phyloP scores from a whole-genome alignment of 2,329 filamentous ascomycete species.

The Tolypocladium tundrense region DNA sequence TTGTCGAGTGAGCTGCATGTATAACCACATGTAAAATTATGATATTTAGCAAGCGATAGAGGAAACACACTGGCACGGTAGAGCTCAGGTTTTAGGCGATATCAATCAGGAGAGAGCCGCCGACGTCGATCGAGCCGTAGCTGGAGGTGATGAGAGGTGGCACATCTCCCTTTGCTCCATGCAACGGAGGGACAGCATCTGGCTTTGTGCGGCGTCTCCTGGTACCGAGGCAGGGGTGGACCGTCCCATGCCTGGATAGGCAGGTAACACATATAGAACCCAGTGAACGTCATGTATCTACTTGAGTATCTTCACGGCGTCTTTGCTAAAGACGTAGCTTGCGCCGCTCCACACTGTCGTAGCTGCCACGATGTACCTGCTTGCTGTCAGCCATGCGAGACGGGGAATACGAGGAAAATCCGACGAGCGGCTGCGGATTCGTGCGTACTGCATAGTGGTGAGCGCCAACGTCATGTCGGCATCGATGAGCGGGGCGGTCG shows the following conservation, averaged over 20 bases:
- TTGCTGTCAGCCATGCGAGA: neutral
- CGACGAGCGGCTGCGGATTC: neutral
- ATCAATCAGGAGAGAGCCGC: neutral
- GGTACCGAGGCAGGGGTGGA: neutral
- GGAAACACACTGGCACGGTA: neutral
- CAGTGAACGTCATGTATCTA: constrained; percentile 8
- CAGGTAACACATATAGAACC: neutral
- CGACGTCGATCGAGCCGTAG: neutral
- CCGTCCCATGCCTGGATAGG: neutral
- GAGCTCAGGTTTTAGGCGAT: neutral
- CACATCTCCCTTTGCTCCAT: neutral
- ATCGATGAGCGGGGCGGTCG: constrained; percentile 67
- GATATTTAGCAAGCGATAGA: neutral
- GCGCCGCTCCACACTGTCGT: constrained; percentile 92
- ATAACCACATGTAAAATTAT: neutral
- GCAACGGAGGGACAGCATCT: neutral
- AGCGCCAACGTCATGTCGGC: constrained; percentile 44
- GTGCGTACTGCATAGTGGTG: constrained; percentile 52
- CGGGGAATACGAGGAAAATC: neutral
- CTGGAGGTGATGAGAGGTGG: neutral
- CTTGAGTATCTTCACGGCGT: constrained; percentile 77
- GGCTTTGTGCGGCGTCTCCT: no score
- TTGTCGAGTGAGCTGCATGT: neutral
- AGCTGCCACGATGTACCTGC: constrained; percentile 70
- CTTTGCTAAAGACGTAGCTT: constrained; percentile 84